phyloP scores from a whole-genome alignment of 306 rosid genomes.

The Ochetophila trinervis region DNA sequence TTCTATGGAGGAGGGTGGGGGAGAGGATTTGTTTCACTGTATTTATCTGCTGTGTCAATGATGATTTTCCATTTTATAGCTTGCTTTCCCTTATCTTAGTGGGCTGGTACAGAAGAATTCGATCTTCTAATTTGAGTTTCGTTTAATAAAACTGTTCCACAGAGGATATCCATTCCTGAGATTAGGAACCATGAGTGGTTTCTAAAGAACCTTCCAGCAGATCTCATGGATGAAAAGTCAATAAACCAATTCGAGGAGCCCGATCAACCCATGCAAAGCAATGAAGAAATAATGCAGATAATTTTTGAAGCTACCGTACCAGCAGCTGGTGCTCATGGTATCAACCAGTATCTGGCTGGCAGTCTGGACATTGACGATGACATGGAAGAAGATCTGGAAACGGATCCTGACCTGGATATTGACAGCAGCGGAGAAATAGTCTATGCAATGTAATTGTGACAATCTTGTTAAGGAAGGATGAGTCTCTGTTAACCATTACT shows the following conservation, averaged over 20 bases:
- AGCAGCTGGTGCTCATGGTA: conserved; percentile 64
- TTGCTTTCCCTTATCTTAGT: not conserved
- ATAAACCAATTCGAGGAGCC: conserved; percentile 66
- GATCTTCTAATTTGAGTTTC: conserved; percentile 21
- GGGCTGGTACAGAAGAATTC: conserved; percentile 9
- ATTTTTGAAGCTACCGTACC: conserved; percentile 80
- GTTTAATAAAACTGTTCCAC: conserved; percentile 20
- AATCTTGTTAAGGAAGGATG: not conserved
- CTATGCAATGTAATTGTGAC: conserved; percentile 62
- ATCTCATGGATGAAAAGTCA: conserved; percentile 61
- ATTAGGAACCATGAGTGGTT: conserved; percentile 92
- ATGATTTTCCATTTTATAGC: too few relatives aligned
- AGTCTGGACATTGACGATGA: conserved; percentile 88
- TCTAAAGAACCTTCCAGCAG: conserved; percentile 81
- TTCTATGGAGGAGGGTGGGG: too few relatives aligned
- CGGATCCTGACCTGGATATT: conserved; percentile 77
- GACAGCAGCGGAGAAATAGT: conserved; percentile 95
- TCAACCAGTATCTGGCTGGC: conserved; percentile 68
- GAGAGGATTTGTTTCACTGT: too few relatives aligned
- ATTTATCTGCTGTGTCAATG: too few relatives aligned
- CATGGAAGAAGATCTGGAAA: conserved; percentile 86
- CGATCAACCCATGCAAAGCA: conserved; percentile 83
- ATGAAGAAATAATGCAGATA: conserved; percentile 87
- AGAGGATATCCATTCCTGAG: conserved; percentile 91
- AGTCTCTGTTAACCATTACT: conserved; percentile 7